Evolutionary conservation across 73 alveolate genomes (phyloP).

Genomic region (Uronychia binucleata): DNA sequence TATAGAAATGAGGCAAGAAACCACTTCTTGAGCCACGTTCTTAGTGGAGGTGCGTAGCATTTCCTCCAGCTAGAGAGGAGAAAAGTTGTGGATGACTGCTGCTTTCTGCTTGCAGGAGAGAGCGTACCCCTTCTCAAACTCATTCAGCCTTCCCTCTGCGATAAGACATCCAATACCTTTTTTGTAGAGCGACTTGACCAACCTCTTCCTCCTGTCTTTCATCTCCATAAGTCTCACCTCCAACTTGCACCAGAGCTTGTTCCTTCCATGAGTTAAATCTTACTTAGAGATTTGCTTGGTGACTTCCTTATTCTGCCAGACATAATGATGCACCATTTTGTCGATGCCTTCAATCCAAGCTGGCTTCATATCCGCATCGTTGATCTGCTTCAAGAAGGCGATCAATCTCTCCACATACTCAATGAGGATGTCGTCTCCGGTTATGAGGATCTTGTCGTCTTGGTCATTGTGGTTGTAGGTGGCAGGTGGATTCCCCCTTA

Average conservation of each 20-base stretch:
- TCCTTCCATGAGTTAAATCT: conserved; percentile 12
- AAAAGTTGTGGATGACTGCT: conserved; percentile 14
- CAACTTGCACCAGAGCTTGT: conserved; percentile 51
- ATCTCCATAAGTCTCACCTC: conserved; percentile 61
- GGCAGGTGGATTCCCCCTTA: too few relatives aligned
- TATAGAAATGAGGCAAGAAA: conserved; percentile 12
- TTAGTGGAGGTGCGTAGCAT: conserved; percentile 43
- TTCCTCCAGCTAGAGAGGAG: conserved; percentile 39
- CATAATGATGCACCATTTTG: conserved; percentile 45
- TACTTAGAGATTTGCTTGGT: conserved; percentile 2
- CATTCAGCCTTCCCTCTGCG: conserved; percentile 57
- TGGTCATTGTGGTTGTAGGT: too few relatives aligned
- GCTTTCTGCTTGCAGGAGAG: conserved; percentile 22
- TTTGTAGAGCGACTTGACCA: conserved; percentile 25
- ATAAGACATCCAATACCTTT: conserved; percentile 29
- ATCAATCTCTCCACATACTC: conserved; percentile 50
- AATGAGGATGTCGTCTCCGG: conserved; percentile 61
- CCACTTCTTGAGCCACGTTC: conserved; percentile 51
- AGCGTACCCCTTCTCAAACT: conserved; percentile 34
- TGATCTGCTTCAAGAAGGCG: conserved; percentile 19
- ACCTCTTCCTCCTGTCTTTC: conserved; percentile 55
- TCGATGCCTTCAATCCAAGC: conserved; percentile 43
- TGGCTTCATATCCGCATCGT: conserved; percentile 29
- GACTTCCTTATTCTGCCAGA: conserved; percentile 54
- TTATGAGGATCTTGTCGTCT: conserved; percentile 28